These are phyloP conservation scores for Rhododendron kiyosumense DNA, from an alignment of 148 eudicot genomes.

Conservation along the genomic window DNA sequence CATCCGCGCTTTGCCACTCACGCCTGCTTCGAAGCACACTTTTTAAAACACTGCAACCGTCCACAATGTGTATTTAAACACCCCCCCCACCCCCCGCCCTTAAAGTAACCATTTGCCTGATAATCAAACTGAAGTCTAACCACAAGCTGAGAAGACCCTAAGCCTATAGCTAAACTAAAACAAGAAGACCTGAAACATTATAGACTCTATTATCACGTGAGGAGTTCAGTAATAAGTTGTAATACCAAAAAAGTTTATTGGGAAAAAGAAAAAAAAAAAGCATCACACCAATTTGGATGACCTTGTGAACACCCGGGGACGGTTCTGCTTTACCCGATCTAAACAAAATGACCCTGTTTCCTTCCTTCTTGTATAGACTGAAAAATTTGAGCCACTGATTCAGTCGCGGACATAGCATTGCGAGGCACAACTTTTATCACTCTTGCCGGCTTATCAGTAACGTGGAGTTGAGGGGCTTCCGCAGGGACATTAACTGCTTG, in stretches of 20 bases:
- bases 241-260: not conserved
- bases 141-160: not conserved
- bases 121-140: not conserved
- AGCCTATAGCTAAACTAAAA: not conserved
- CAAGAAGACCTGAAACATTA: not conserved
- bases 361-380: slow-evolving; percentile 84
- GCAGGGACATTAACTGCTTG: slow-evolving; percentile 19
- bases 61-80: no score
- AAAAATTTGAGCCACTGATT: slow-evolving; percentile 69
- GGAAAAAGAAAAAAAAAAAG: not conserved
- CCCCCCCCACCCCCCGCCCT: no score
- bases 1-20: no score
- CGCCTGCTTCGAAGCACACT: no score
- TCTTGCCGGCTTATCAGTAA: slow-evolving; percentile 28
- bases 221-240: not conserved
- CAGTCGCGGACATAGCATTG: slow-evolving; percentile 54
- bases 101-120: not conserved
- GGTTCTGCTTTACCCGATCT: not conserved
- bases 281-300: slow-evolving; percentile 4
- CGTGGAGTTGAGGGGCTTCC: slow-evolving; percentile 16
- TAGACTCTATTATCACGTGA: not conserved
- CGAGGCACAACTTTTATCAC: slow-evolving; percentile 81
- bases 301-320: not conserved
- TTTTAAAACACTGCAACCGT: no score
- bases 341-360: slow-evolving; percentile 36